These are phyloP conservation scores for Mycothermus thermophilus DNA, from an alignment of 495 filamentous ascomycete genomes.

Conservation along the genomic window DNA sequence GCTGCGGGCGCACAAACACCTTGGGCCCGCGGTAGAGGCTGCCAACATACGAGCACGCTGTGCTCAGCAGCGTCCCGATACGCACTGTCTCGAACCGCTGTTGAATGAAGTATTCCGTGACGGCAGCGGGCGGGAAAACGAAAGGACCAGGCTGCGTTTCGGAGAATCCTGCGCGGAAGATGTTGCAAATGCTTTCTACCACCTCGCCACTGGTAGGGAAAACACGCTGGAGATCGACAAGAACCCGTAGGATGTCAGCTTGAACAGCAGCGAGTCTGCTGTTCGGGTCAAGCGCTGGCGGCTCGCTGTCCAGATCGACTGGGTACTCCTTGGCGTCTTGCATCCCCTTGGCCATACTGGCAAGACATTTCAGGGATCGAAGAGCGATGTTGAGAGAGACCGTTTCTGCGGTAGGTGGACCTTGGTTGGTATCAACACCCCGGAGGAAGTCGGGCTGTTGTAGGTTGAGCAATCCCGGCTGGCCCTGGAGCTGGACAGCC, in stretches of 20 bases:
- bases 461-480: constrained; percentile 20
- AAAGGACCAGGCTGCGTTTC: constrained; percentile 66
- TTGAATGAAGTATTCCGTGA: constrained; percentile 55
- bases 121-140: constrained; percentile 56
- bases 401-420: constrained; percentile 21
- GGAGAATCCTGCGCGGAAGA: constrained; percentile 64
- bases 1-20: constrained; percentile 25
- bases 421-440: constrained; percentile 15
- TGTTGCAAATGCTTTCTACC: constrained; percentile 60
- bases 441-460: constrained; percentile 20
- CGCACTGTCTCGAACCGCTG: constrained; percentile 51
- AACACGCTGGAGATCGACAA: constrained; percentile 36
- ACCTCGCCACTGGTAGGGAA: constrained; percentile 53
- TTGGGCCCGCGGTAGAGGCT: constrained; percentile 42
- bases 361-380: constrained; percentile 56
- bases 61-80: constrained; percentile 59
- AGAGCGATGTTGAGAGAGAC: constrained; percentile 41
- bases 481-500: constrained; percentile 21
- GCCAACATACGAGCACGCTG: constrained; percentile 61
- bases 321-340: constrained; percentile 56
- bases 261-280: constrained; percentile 12
- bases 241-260: constrained; percentile 40
- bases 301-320: constrained; percentile 47
- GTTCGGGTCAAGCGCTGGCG: background rate
- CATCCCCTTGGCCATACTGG: constrained; percentile 65